Evolutionary conservation across 2,329 filamentous ascomycete species (phyloP), one percentile per base, ranked within the genome.

Genomic region (Emergomyces orientalis): DNA sequence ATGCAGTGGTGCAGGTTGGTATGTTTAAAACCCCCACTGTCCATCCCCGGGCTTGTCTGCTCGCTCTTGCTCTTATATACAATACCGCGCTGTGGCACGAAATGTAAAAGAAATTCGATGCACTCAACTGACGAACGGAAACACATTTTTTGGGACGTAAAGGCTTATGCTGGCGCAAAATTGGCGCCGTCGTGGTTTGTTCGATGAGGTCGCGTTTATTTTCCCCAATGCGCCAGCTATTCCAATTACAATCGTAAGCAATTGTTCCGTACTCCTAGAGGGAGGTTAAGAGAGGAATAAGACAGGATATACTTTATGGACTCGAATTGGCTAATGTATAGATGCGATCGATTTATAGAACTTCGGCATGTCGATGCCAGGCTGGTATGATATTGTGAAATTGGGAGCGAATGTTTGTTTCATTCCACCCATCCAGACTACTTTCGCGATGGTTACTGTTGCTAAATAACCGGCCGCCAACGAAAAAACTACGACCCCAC

Each of bases 121-220:
- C 17, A 59, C 47, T 17, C 22, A 4, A 27, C 55, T 39, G 25
- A 41, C 37, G n/a, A 39, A 37, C 32, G 4, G 52, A 27, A 43
- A 22, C 34, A 5, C 56, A 41, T 45, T 43, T 30, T 30, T 43
- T n/a, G 14, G 22, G 3, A 34, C 13, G n/a, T 57, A 63, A 61
- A 82, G 86, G 85, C 83, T 88, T 54, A 86, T 85, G 63, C 84
- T 94, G 25, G 91, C 94, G 39, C 88, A 96, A 79, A 91, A 93
- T 76, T 97, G 89, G 88, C 86, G 91, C 62, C 83, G 87, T 41
- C 84, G 89, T 60, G 84, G 86, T 74, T 87, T 88, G 71, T 90
- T 97, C 67, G 85, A 91, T 63, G 89, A 97, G 77, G 90, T 96
- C 74, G 89, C 93, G 73, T 97, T 97, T 76, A 85, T 99, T 72